Conservation (phyloP, 164 flowering plant species). For the Pachysandra terminalis region DNA sequence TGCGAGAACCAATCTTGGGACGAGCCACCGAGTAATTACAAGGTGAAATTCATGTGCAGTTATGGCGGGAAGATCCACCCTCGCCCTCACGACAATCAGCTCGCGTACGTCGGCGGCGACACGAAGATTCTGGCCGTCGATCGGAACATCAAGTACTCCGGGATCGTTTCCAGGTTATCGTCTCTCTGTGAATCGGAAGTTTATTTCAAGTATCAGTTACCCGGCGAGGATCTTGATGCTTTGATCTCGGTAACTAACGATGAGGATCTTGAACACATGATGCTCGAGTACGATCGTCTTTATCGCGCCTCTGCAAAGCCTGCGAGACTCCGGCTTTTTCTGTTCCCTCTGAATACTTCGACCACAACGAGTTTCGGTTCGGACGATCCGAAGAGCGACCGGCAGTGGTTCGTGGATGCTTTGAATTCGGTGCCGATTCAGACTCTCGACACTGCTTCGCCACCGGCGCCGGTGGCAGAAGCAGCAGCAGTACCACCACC, state of each 20-base stretch:
- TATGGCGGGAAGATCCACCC: constrained; percentile 83
- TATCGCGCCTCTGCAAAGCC: constrained; percentile 49
- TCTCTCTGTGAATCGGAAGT: constrained; percentile 35
- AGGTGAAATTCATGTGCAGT: constrained; percentile 81
- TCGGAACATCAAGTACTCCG: constrained; percentile 39
- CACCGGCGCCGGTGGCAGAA: constrained; percentile 20
- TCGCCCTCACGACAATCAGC: constrained; percentile 67
- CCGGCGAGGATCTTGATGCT: constrained; percentile 84
- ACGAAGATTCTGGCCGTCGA: constrained; percentile 80
- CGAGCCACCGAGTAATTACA: constrained; percentile 40
- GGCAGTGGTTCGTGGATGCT: constrained; percentile 78
- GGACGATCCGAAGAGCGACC: constrained; percentile 37
- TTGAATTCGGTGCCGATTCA: constrained; percentile 55
- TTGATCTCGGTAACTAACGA: constrained; percentile 77
- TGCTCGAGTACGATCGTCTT: constrained; percentile 76
- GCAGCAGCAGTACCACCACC: too few relatives aligned
- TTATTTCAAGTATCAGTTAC: constrained; percentile 75
- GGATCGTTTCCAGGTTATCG: constrained; percentile 43
- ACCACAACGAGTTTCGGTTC: constrained; percentile 22
- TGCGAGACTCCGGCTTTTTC: constrained; percentile 59
- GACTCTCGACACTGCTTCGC: constrained; percentile 26
- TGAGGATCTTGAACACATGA: constrained; percentile 87
- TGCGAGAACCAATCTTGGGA: constrained; percentile 55
- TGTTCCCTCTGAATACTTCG: constrained; percentile 30
- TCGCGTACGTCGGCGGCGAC: constrained; percentile 77